Percentiles rank a stretch among this genome's conserved stretches.
phyloP scores from a whole-genome alignment of 179 eudicot genomes.

The Nepenthes alata region DNA sequence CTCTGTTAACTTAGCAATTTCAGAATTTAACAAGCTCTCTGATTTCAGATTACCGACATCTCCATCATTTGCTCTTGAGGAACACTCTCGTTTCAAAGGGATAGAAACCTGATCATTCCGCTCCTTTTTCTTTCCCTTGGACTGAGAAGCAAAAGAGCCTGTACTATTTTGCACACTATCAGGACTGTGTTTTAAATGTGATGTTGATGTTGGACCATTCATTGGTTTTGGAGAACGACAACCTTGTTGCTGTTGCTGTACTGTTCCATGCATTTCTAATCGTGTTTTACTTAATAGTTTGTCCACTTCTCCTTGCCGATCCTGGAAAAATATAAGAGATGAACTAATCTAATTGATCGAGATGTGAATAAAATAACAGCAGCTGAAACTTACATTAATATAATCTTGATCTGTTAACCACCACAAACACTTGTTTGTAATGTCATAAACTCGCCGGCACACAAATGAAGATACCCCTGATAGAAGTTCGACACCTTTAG shows the following conservation, averaged over 20 bases:
- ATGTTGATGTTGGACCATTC: conserved; percentile 42
- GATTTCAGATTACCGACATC: conserved; percentile 35
- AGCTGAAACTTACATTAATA: conserved; percentile 50
- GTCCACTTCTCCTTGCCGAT: conserved; percentile 72
- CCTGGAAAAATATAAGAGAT: conserved; percentile 29
- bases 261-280: conserved; percentile 61
- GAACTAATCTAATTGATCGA: not conserved
- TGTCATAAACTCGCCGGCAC: conserved; percentile 88
- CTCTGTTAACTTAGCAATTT: conserved; percentile 65
- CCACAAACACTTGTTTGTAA: conserved; percentile 68
- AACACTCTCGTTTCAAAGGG: conserved; percentile 59
- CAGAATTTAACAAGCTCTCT: conserved; percentile 44
- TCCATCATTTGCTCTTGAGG: conserved; percentile 44
- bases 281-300: conserved; percentile 43
- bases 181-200: conserved; percentile 60
- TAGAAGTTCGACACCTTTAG: conserved; percentile 84
- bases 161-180: conserved; percentile 50
- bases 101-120: conserved; percentile 52
- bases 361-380: not conserved
- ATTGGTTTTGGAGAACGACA: conserved; percentile 68
- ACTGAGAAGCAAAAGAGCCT: conserved; percentile 37
- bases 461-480: conserved; percentile 72
- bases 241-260: conserved; percentile 52
- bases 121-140: conserved; percentile 79
- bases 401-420: conserved; percentile 83